These are phyloP conservation scores for Cyanophora paradoxa DNA, from an alignment of 78 protist species.

Conservation along the genomic window DNA sequence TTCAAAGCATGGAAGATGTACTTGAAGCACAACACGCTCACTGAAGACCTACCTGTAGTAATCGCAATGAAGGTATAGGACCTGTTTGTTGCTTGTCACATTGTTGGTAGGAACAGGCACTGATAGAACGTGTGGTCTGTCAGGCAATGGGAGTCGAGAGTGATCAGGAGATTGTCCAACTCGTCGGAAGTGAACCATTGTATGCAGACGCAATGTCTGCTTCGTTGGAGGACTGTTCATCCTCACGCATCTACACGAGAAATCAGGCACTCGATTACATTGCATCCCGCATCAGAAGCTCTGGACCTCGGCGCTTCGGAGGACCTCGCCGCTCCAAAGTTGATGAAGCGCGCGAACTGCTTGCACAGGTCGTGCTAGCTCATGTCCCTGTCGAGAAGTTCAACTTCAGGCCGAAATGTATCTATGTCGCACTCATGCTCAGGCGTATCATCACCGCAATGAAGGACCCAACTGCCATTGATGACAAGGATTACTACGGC, in stretches of 20 bases:
- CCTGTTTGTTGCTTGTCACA: no score
- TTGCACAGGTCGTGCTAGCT: constrained; percentile 73
- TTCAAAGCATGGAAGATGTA: constrained; percentile 27
- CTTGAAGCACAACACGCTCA: constrained; percentile 80
- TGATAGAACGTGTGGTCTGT: no score
- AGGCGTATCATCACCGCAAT: constrained; percentile 74
- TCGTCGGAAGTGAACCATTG: constrained; percentile 71
- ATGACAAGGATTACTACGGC: constrained; percentile 95
- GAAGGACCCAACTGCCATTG: constrained; percentile 47
- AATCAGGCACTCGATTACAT: constrained; percentile 77
- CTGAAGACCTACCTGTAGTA: constrained; percentile 84
- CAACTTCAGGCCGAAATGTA: constrained; percentile 70
- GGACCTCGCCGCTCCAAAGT: neutral
- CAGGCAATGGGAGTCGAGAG: constrained; percentile 86
- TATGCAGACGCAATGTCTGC: constrained; percentile 53
- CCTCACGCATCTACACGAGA: constrained; percentile 45
- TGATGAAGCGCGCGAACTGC: constrained; percentile 84
- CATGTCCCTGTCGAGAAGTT: constrained; percentile 73
- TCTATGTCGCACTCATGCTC: constrained; percentile 78
- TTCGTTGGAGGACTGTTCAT: constrained; percentile 65
- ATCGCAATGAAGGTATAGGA: constrained; percentile 63
- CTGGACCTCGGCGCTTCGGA: neutral
- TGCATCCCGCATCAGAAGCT: constrained; percentile 24
- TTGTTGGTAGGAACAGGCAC: no score
- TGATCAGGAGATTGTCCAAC: constrained; percentile 89